Evolutionary conservation across 164 flowering plant genomes (phyloP).

Genomic region (Euptelea pleiosperma): DNA sequence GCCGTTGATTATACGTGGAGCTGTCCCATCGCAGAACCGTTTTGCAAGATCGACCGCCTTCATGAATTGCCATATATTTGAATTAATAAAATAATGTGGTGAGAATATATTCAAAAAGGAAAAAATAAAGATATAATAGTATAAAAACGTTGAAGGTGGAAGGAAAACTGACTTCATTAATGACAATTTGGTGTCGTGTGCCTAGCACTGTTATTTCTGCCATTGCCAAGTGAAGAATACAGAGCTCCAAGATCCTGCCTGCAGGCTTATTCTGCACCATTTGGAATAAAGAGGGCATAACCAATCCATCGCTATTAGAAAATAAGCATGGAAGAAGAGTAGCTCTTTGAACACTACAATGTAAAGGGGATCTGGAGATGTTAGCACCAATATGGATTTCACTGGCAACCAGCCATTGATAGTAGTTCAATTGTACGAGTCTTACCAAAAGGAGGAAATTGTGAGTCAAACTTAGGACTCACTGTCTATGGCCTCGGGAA

Average conservation of each 20-base stretch:
- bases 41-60: constrained; percentile 95
- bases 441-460: too few species aligned
- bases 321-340: too few species aligned
- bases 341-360: too few species aligned
- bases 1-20: constrained; percentile 84
- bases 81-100: background rate
- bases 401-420: too few species aligned
- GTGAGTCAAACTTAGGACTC: too few species aligned
- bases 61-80: constrained; percentile 14
- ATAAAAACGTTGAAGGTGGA: background rate
- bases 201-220: constrained; percentile 70
- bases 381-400: too few species aligned
- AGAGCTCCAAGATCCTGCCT: constrained; percentile 77
- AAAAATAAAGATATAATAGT: background rate
- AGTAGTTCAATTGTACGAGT: too few species aligned
- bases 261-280: constrained; percentile 58
- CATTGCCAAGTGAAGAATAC: constrained; percentile 90
- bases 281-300: constrained; percentile 5
- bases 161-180: constrained; percentile 60
- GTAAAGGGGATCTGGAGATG: too few species aligned
- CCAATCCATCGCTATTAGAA: background rate
- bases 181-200: constrained; percentile 81
- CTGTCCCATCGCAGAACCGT: constrained; percentile 92
- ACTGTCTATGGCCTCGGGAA: too few species aligned
- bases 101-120: background rate